phyloP scores from a whole-genome alignment of 352 stramenopile species.

The Globisporangium iwayamae region DNA sequence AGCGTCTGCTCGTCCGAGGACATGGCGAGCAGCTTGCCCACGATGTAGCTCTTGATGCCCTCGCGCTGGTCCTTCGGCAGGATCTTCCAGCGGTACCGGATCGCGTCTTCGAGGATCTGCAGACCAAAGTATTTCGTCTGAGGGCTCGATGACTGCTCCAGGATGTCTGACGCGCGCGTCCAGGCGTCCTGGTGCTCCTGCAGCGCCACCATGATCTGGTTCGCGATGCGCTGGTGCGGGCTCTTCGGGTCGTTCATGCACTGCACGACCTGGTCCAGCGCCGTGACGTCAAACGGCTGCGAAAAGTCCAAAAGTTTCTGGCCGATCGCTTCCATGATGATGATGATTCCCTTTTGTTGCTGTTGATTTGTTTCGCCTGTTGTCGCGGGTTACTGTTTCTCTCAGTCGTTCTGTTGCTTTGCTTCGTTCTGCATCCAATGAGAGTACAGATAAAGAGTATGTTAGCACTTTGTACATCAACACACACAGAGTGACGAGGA shows the following conservation, averaged over 20 bases:
- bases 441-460: too few species aligned
- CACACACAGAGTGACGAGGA: too few species aligned
- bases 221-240: conserved; percentile 89
- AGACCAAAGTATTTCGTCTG: conserved; percentile 93
- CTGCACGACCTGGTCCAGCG: conserved; percentile 96
- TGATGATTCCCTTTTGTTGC: background rate
- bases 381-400: background rate
- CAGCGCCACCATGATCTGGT: conserved; percentile 93
- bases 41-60: conserved; percentile 98
- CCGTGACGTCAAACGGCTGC: conserved; percentile 93
- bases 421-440: background rate
- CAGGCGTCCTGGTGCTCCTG: conserved; percentile 93
- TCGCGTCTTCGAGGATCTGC: conserved; percentile 96
- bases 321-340: conserved; percentile 84
- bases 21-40: conserved; percentile 94
- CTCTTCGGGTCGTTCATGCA: conserved; percentile 95
- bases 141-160: conserved; percentile 90
- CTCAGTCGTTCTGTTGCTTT: background rate
- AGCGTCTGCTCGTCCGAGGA: conserved; percentile 89
- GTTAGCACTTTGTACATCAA: too few species aligned
- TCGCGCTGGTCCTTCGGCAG: conserved; percentile 95
- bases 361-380: conserved; percentile 6
- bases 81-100: conserved; percentile 97
- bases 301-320: conserved; percentile 93
- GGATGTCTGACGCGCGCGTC: conserved; percentile 93